These are phyloP conservation scores for Citropsis articulata DNA, from an alignment of 345 rosid genomes.

Conservation along the genomic window DNA sequence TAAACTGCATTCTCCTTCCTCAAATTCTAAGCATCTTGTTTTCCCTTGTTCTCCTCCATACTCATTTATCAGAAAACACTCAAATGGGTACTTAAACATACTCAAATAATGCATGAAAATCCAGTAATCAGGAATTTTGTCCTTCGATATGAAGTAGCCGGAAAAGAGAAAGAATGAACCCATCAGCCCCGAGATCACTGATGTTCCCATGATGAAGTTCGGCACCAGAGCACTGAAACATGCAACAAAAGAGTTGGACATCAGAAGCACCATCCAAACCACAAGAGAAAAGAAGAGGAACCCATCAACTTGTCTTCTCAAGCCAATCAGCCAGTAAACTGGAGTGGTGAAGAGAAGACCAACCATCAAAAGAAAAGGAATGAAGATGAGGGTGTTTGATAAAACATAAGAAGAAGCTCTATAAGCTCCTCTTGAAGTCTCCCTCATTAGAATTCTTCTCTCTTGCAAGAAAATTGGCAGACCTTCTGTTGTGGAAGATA, in stretches of 20 bases:
- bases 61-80: constrained; percentile 76
- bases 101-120: constrained; percentile 82
- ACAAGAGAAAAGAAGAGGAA: constrained; percentile 71
- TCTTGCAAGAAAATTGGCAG: constrained; percentile 87
- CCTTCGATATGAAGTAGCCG: constrained; percentile 72
- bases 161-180: constrained; percentile 94
- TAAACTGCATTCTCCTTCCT: constrained; percentile 36
- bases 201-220: constrained; percentile 90
- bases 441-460: constrained; percentile 70
- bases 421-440: constrained; percentile 80
- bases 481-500: constrained; percentile 87
- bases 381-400: constrained; percentile 63
- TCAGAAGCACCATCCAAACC: constrained; percentile 70
- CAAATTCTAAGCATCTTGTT: constrained; percentile 36
- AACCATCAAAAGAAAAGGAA: constrained; percentile 70
- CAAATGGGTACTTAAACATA: constrained; percentile 81
- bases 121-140: constrained; percentile 75
- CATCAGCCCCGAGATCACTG: constrained; percentile 82
- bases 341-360: constrained; percentile 66
- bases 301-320: constrained; percentile 51
- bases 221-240: constrained; percentile 94
- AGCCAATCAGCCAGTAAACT: constrained; percentile 86
- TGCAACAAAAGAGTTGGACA: constrained; percentile 87
- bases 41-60: constrained; percentile 55
- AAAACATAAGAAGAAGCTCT: constrained; percentile 68